Percentiles rank a stretch among this genome's conserved stretches.
Conservation (phyloP, 768 basidiomycete genomes). For the Mycena kentingensis region DNA sequence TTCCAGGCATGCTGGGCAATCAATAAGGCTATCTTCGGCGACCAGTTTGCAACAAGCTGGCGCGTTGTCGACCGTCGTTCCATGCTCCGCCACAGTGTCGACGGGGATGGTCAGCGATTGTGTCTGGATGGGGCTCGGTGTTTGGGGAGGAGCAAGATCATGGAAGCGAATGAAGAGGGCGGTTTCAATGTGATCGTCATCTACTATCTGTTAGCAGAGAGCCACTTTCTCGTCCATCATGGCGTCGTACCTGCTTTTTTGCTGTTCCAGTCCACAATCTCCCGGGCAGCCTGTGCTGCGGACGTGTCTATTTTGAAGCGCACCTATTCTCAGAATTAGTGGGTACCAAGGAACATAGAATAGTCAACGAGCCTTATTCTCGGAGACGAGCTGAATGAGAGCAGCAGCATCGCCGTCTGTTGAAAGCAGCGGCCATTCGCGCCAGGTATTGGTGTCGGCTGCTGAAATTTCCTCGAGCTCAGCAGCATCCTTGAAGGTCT, state of each 20-base stretch:
- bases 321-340: slow-evolving; percentile 45
- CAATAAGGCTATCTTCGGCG: slow-evolving; percentile 36
- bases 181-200: slow-evolving; percentile 85
- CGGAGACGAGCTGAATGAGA: slow-evolving; percentile 79
- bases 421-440: slow-evolving; percentile 79
- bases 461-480: slow-evolving; percentile 61
- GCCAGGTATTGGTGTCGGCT: slow-evolving; percentile 54
- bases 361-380: slow-evolving; percentile 57
- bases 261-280: slow-evolving; percentile 78
- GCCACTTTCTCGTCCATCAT: neutral
- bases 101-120: slow-evolving; percentile 19
- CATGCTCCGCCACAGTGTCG: slow-evolving; percentile 40
- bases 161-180: slow-evolving; percentile 51
- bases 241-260: slow-evolving; percentile 74
- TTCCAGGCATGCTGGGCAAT: slow-evolving; percentile 49
- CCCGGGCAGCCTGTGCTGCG: slow-evolving; percentile 55
- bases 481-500: slow-evolving; percentile 72
- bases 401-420: slow-evolving; percentile 81
- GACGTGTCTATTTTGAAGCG: slow-evolving; percentile 72
- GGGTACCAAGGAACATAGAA: neutral
- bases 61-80: slow-evolving; percentile 41
- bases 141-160: slow-evolving; percentile 21
- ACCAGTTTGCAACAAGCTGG: slow-evolving; percentile 51
- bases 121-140: slow-evolving; percentile 22
- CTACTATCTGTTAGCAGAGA: slow-evolving; percentile 38